Conservation (phyloP, 257 asterid species). For the Schizonepeta tenuifolia region DNA sequence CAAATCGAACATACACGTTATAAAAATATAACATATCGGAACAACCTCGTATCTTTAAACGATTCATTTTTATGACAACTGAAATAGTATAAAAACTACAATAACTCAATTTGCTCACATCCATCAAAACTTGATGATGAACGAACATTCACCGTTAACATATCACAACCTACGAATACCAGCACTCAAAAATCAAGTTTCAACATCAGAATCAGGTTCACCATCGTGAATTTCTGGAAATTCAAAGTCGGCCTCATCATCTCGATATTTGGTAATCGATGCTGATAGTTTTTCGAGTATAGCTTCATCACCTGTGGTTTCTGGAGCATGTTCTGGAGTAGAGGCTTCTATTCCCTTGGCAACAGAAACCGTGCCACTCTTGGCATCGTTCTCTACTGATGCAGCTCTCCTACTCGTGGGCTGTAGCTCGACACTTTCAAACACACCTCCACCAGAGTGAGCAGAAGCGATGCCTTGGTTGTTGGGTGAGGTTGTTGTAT, state of each 20-base stretch:
- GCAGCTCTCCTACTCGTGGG: conserved; percentile 24
- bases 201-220: conserved; percentile 70
- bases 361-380: conserved; percentile 28
- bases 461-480: too few relatives aligned
- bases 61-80: background rate
- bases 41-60: background rate
- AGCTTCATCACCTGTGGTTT: conserved; percentile 25
- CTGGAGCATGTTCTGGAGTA: conserved; percentile 32
- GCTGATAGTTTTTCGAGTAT: conserved; percentile 42
- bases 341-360: conserved; percentile 18
- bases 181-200: background rate
- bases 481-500: too few relatives aligned
- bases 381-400: conserved; percentile 27
- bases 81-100: conserved; percentile 8
- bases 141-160: conserved; percentile 5
- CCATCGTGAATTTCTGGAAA: conserved; percentile 76
- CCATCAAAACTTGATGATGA: conserved; percentile 28
- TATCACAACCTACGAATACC: background rate
- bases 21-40: background rate
- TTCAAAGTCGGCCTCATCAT: conserved; percentile 44
- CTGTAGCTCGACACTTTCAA: conserved; percentile 26
- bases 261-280: conserved; percentile 17
- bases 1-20: background rate
- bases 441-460: background rate
- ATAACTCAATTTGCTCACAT: background rate